Percentiles rank a stretch among this genome's conserved stretches.
These are phyloP conservation scores for Aquilaria agallochum DNA, from an alignment of 441 rosid species.

Conservation along the genomic window DNA sequence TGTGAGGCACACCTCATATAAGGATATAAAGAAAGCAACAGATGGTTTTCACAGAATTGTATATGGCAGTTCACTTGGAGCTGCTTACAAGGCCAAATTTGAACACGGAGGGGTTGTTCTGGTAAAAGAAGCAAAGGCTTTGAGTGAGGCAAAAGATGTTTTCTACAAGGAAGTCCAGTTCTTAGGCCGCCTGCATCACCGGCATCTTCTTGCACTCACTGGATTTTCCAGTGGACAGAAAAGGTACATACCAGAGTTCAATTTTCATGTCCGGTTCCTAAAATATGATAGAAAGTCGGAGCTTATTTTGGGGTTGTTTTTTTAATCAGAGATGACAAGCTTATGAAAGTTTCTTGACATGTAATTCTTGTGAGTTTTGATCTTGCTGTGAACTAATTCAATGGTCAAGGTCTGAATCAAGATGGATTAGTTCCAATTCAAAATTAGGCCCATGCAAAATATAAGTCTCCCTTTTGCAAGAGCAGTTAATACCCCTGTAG, in stretches of 20 bases:
- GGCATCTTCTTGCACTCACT: constrained; percentile 78
- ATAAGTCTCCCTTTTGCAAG: no score
- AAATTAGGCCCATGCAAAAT: no score
- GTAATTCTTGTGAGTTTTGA: no score
- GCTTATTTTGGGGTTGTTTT: no score
- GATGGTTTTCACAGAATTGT: constrained; percentile 59
- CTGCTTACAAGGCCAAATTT: constrained; percentile 76
- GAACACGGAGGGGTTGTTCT: constrained; percentile 54
- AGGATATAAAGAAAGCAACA: constrained; percentile 71
- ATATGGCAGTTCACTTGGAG: constrained; percentile 50
- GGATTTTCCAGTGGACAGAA: constrained; percentile 72
- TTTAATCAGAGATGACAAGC: no score
- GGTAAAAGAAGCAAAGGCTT: constrained; percentile 61
- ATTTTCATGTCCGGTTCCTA: background rate
- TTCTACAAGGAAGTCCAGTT: constrained; percentile 71
- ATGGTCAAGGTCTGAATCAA: no score
- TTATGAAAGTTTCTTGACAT: no score
- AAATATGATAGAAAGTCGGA: no score
- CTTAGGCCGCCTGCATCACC: constrained; percentile 81
- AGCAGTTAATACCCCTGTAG: no score
- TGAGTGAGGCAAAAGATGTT: constrained; percentile 40
- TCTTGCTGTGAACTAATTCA: no score
- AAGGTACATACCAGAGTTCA: constrained; percentile 33
- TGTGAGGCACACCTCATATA: constrained; percentile 51
- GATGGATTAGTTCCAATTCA: no score